These are phyloP conservation scores for Carallia pectinifolia DNA, from an alignment of 345 rosid species.

Conservation along the genomic window DNA sequence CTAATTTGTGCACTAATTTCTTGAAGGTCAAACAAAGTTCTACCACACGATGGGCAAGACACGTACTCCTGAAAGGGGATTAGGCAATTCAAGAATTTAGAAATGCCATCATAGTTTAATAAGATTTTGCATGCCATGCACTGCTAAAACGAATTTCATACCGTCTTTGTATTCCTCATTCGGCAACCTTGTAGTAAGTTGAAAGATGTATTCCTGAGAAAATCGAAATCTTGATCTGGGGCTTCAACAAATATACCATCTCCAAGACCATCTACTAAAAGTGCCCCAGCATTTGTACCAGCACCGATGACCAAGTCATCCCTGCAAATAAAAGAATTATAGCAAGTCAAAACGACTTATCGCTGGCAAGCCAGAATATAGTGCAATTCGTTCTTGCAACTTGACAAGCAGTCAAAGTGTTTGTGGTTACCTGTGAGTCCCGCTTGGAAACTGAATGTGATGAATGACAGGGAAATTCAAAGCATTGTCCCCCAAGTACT, in stretches of 20 bases:
- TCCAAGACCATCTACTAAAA: conserved; percentile 95
- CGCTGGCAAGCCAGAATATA: no score
- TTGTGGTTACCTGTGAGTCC: conserved; percentile 60
- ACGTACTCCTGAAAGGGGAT: conserved; percentile 69
- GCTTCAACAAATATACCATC: conserved; percentile 92
- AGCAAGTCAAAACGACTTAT: conserved; percentile 10
- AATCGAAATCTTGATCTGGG: conserved; percentile 80
- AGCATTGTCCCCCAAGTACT: conserved; percentile 67
- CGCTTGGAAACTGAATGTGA: conserved; percentile 76
- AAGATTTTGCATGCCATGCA: not conserved
- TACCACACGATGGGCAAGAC: conserved; percentile 96
- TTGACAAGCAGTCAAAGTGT: not conserved
- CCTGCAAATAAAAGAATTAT: conserved; percentile 42
- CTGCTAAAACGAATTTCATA: conserved; percentile 25
- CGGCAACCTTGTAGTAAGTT: conserved; percentile 97
- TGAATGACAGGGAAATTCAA: conserved; percentile 85
- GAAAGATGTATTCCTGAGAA: conserved; percentile 85
- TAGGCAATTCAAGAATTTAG: conserved; percentile 4
- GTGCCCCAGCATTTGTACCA: conserved; percentile 80
- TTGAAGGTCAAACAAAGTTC: conserved; percentile 96
- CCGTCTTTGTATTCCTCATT: conserved; percentile 98
- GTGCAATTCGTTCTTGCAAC: no score
- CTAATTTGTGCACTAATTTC: conserved; percentile 92
- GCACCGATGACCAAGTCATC: conserved; percentile 92
- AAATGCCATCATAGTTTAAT: not conserved